These are phyloP conservation scores for Stephania yunnanensis DNA, from an alignment of 164 flowering plant species.

Conservation along the genomic window DNA sequence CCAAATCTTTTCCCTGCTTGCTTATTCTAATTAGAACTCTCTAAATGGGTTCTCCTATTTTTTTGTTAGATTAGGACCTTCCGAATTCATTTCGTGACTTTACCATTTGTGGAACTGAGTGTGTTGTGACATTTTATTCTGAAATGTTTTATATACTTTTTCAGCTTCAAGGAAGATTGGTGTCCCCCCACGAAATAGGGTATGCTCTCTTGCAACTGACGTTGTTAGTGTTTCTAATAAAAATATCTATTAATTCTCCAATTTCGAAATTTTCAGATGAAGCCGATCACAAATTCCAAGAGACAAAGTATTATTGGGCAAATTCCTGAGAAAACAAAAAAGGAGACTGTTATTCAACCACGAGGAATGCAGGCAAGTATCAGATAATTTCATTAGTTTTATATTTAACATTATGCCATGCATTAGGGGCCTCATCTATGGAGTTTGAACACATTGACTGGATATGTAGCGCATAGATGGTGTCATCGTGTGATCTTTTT, in stretches of 20 bases:
- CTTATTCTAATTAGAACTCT: background rate
- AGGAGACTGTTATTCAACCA: slow-evolving; percentile 29
- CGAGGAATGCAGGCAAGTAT: slow-evolving; percentile 35
- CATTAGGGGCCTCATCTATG: background rate
- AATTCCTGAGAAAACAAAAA: slow-evolving; percentile 34
- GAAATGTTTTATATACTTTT: slow-evolving; percentile 3
- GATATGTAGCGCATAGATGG: background rate
- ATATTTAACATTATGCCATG: background rate
- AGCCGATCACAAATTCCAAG: slow-evolving; percentile 32
- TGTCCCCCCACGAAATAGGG: slow-evolving; percentile 34
- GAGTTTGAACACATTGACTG: background rate
- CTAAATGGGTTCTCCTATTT: background rate
- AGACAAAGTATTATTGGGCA: slow-evolving; percentile 31
- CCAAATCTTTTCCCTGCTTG: background rate
- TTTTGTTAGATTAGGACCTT: background rate
- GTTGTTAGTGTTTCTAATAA: background rate
- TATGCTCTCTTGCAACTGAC: slow-evolving; percentile 15
- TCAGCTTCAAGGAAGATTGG: slow-evolving; percentile 49
- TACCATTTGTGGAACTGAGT: background rate
- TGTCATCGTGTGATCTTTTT: background rate
- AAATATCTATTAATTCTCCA: background rate
- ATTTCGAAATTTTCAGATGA: slow-evolving; percentile 29
- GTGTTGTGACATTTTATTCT: background rate
- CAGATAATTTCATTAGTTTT: background rate
- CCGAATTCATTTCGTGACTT: background rate